phyloP scores from a whole-genome alignment of 495 filamentous ascomycete species.

The Xylaria scruposa region DNA sequence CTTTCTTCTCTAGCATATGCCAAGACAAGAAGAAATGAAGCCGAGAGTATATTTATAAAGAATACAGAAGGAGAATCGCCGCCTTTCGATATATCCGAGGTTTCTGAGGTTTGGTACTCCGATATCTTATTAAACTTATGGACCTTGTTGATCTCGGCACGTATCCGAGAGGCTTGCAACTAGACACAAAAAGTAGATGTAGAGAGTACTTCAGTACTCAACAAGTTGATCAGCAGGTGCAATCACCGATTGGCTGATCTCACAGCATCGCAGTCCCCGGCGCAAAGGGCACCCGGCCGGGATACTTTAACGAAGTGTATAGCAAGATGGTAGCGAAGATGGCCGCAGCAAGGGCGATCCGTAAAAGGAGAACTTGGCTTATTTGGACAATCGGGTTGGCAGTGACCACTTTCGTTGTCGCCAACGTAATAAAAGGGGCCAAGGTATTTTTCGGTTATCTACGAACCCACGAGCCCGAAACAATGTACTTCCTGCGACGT shows the following conservation, averaged over 20 bases:
- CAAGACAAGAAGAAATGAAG: not conserved
- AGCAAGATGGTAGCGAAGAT: not conserved
- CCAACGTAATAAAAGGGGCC: not conserved
- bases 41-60: constrained; percentile 6
- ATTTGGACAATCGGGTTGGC: not conserved
- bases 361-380: not conserved
- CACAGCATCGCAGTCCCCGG: not conserved
- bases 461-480: not conserved
- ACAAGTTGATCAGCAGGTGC: not conserved
- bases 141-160: constrained; percentile 46
- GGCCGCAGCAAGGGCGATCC: not conserved
- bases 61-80: constrained; percentile 38
- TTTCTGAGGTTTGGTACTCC: constrained; percentile 49
- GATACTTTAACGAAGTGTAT: constrained; percentile 4
- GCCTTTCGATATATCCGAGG: constrained; percentile 35
- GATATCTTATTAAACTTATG: constrained; percentile 45
- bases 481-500: not conserved
- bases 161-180: constrained; percentile 45
- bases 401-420: not conserved
- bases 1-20: not conserved
- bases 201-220: not conserved
- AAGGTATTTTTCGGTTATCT: not conserved
- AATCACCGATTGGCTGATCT: not conserved
- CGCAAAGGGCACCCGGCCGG: not conserved
- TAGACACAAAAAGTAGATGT: constrained; percentile 39